These are phyloP conservation scores for Macrophomina pseudophaseolina DNA, from an alignment of 2,329 filamentous ascomycete genomes.

Conservation along the genomic window DNA sequence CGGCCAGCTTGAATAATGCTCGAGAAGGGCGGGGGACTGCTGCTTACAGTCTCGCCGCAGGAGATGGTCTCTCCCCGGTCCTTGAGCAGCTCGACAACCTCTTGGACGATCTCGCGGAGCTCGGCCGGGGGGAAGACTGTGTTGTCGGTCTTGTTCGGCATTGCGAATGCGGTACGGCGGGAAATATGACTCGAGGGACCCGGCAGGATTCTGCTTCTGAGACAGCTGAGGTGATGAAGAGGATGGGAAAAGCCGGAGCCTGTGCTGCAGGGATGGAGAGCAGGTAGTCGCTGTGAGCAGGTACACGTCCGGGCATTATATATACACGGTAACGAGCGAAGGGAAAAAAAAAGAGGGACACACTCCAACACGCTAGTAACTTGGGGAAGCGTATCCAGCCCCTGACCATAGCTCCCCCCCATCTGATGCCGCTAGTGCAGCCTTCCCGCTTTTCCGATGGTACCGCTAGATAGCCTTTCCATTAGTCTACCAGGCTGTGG, in stretches of 20 bases:
- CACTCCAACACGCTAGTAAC: constrained; percentile 7
- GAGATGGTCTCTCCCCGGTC: constrained; percentile 62
- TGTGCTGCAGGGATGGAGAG: not conserved
- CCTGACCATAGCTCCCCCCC: constrained; percentile 20
- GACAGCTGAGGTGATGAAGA: not conserved
- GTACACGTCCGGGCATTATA: constrained; percentile 1
- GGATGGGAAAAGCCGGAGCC: not conserved
- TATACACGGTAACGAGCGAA: not conserved
- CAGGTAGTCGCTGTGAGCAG: not conserved
- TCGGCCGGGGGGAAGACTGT: not conserved
- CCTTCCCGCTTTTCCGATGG: constrained; percentile 21
- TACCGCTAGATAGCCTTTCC: constrained; percentile 6
- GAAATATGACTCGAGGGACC: not conserved
- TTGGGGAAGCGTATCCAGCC: constrained; percentile 11
- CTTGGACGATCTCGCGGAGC: constrained; percentile 51
- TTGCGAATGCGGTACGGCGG: not conserved
- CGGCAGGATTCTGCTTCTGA: not conserved
- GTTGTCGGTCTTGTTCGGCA: constrained; percentile 9
- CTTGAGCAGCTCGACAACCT: constrained; percentile 61
- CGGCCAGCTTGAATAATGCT: constrained; percentile 10
- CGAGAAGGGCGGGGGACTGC: not conserved
- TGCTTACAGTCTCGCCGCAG: constrained; percentile 64
- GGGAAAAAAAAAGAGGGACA: not conserved
- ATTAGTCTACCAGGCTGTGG: not conserved
- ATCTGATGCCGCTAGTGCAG: constrained; percentile 25